A percentile compares a stretch with the other conserved stretches of the same genome.
Conservation (phyloP, 495 filamentous ascomycete species). For the Aspergillus ostianus region DNA sequence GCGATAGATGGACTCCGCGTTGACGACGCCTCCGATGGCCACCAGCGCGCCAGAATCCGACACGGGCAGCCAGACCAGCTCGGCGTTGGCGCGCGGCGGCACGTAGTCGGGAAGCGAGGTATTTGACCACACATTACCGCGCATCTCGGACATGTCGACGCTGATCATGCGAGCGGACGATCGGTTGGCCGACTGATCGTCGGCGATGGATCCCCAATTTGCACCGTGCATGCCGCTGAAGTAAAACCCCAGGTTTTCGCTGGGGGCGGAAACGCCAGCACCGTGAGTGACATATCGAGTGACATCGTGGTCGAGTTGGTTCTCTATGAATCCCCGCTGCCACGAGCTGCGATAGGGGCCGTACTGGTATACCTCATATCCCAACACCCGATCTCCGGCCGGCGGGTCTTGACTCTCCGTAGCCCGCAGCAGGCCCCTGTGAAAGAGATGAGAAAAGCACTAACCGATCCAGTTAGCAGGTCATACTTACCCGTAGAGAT, state of each 20-base stretch:
- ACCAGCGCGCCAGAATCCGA: slow-evolving; percentile 61
- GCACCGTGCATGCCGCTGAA: slow-evolving; percentile 60
- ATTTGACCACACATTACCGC: slow-evolving; percentile 54
- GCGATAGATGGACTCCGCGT: slow-evolving; percentile 40
- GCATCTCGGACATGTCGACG: slow-evolving; percentile 56
- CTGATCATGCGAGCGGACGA: slow-evolving; percentile 51
- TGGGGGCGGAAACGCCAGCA: slow-evolving; percentile 61
- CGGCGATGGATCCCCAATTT: slow-evolving; percentile 43
- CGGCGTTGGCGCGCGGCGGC: slow-evolving; percentile 57
- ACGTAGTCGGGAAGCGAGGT: slow-evolving; percentile 49
- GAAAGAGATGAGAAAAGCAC: background rate
- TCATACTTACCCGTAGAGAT: slow-evolving; percentile 33
- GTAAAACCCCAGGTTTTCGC: slow-evolving; percentile 71
- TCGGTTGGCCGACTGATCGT: slow-evolving; percentile 33
- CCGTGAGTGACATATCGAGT: slow-evolving; percentile 66
- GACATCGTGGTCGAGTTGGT: slow-evolving; percentile 39
- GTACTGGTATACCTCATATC: slow-evolving; percentile 54
- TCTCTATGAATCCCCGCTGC: slow-evolving; percentile 35
- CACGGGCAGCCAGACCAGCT: slow-evolving; percentile 70
- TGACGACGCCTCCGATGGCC: slow-evolving; percentile 64
- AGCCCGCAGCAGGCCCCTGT: slow-evolving; percentile 7
- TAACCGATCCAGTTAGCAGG: background rate
- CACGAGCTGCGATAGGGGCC: slow-evolving; percentile 37
- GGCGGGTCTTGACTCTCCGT: slow-evolving; percentile 29
- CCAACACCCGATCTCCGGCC: slow-evolving; percentile 33